Evolutionary conservation across 2,329 filamentous ascomycete genomes (phyloP), one percentile per base, ranked within the genome.

Genomic region (Talaromyces sp.): DNA sequence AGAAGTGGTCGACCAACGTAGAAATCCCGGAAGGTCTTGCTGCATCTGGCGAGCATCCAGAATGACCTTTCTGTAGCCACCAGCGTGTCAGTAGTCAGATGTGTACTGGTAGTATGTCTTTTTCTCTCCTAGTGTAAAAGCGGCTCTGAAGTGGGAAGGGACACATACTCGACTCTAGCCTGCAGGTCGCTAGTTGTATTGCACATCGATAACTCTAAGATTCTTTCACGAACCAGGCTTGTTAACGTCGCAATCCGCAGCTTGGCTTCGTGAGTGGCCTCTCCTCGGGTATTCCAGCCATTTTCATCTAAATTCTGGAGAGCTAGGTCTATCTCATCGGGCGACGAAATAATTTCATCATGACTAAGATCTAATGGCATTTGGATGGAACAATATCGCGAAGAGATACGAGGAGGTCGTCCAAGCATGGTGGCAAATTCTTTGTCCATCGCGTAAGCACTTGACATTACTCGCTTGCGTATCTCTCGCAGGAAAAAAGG

Each of bases 391-490:
- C 77, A 79, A 58, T 74, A 79, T 37, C 72, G 71, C 31, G 73
- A 70, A 19, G 70, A 69, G n/a, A 82, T 75, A 7, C 79, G 73
- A 8, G 79, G 78, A 4, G 80, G 80, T 1, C 80, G 74, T 3
- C 80, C 79, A 11, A 82, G 73, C 56, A 81, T 80, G 2, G 81
- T 76, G 0, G 79, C 75, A 3, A 81, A 69, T 41, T 77, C 78
- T 63, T 80, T 82, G 66, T 82, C 80, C 0, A 76, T 74, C 1
- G 76, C 74, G 65, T 80, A 82, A 10, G 73, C 72, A 6, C 74
- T 70, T 5, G 74, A 74, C 66, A 81, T 78, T 1, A 73, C 71
- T 2, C 71, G 69, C 56, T 74, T 71, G 13, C 78, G 71, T 1
- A 81, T 65, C 27, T 78, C 70, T 1, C 66, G 63, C 0, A 81